Base-by-base conservation (phyloP, 1,139 yeast genomes). In the Hemisphaericaspora xylanilytica region DNA sequence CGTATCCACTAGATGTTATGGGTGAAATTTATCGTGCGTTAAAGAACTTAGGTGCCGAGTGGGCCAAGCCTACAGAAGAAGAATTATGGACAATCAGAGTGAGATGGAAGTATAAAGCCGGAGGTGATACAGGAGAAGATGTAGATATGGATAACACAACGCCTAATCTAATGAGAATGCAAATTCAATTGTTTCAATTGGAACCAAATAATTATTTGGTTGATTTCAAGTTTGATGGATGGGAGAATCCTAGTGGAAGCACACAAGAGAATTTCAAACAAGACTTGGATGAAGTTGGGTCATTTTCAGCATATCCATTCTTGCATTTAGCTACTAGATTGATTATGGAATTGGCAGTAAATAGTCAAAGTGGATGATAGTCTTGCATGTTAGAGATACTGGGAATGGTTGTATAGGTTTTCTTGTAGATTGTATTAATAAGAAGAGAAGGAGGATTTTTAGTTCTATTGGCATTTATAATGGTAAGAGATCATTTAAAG, bases 1-100 rank as follows among this genome's bases (percentile, higher is more conserved):
- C 97, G 1, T 92, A 92, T 58, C 98, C 99, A 27, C 71, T 92
- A 49, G 99, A 92, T 60, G 98, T 92, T 7, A 92, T 92, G 98
- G 97, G 97, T 21, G 99, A 94, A 58, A 90, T 92, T 30, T 92
- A 94, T 63, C 75, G 97, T 33, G 98, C 98, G 0, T 72, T 92
- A 54, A 86, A 86, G 63, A 88, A 87, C 54, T 70, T 94, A 40
- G 97, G 97, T 3, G 97, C 98, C 1, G 97, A 92, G 60, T 92
- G 98, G 98, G 89, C 95, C 11, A 82, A 82, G 53, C 96, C 96
- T 9, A 80, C 90, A 0, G 95, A 86, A 53, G 92, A 85, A 53
- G 98, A 92, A 55, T 70, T 94, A 39, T 92, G 98, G 97, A 90
- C 97, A 1, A 92, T 92, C 41, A 77, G 89, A 50, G 97, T 90